phyloP scores from a whole-genome alignment of 1,139 yeast species.

The Nakaseomyces sp. region DNA sequence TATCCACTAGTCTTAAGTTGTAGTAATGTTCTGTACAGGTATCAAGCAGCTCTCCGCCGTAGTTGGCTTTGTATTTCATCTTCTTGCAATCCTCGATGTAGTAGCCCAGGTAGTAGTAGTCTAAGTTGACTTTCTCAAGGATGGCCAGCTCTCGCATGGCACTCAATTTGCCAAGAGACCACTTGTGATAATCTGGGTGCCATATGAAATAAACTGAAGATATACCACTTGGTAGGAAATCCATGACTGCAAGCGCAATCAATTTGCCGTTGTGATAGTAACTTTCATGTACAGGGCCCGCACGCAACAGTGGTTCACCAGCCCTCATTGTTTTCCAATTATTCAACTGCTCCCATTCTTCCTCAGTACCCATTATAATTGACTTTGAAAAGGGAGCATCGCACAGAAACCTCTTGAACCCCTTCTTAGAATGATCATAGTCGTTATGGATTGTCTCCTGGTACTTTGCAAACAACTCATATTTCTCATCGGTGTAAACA shows the following conservation, averaged over 20 bases:
- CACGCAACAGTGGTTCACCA: constrained; percentile 15
- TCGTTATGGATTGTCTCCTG: constrained; percentile 66
- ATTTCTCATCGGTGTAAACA: constrained; percentile 51
- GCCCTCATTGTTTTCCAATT: constrained; percentile 27
- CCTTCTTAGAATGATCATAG: constrained; percentile 35
- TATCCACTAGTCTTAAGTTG: constrained; percentile 35
- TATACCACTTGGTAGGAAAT: constrained; percentile 64
- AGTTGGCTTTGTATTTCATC: constrained; percentile 73
- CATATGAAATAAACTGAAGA: constrained; percentile 84
- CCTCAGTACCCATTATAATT: constrained; percentile 25
- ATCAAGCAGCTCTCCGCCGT: constrained; percentile 66
- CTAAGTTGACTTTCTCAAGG: constrained; percentile 31
- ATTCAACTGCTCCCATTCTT: constrained; percentile 31
- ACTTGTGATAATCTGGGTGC: constrained; percentile 69
- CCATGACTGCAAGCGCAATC: constrained; percentile 71
- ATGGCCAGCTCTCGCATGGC: constrained; percentile 64
- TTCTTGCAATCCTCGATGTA: constrained; percentile 72
- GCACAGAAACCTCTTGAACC: constrained; percentile 63
- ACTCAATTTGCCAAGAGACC: constrained; percentile 71
- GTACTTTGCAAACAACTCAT: constrained; percentile 54
- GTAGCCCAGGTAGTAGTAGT: constrained; percentile 64
- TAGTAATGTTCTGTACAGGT: constrained; percentile 40
- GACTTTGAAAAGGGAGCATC: constrained; percentile 47
- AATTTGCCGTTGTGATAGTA: constrained; percentile 57
- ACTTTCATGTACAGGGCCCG: constrained; percentile 64